Percentiles rank a stretch among this genome's conserved stretches.
These are phyloP conservation scores for Pseudozyma pruni DNA, from an alignment of 1,284 basidiomycete species.

Conservation along the genomic window DNA sequence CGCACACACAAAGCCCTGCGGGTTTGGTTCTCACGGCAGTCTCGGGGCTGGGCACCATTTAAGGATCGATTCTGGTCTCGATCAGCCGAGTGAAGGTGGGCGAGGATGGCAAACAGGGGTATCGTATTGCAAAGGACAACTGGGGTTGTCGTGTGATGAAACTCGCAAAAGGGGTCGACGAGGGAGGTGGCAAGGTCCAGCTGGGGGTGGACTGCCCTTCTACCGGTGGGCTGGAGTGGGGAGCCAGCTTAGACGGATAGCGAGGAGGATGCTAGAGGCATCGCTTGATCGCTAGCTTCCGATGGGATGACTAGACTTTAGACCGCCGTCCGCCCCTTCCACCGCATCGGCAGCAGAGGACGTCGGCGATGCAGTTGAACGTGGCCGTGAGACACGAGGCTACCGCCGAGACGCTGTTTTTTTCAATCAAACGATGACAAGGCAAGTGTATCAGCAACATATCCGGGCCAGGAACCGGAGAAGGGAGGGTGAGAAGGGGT, in stretches of 20 bases:
- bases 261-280: no score
- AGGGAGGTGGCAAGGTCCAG: no score
- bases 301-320: constrained; percentile 18
- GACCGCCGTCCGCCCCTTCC: constrained; percentile 29
- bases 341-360: constrained; percentile 55
- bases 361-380: constrained; percentile 58
- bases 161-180: no score
- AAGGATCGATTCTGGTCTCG: not conserved
- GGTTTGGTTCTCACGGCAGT: no score
- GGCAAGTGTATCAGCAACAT: not conserved
- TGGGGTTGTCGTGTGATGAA: not conserved
- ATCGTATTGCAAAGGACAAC: constrained; percentile 14
- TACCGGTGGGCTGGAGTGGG: no score
- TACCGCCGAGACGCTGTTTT: constrained; percentile 44
- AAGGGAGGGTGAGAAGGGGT: not conserved
- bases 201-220: not conserved
- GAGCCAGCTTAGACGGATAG: no score
- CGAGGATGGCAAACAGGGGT: not conserved
- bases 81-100: not conserved
- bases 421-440: not conserved
- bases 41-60: no score
- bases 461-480: not conserved
- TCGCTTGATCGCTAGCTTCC: not conserved
- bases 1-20: no score
- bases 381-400: constrained; percentile 41